Evolutionary conservation across 768 basidiomycete species (phyloP).

Genomic region (Tulasnella sp.): DNA sequence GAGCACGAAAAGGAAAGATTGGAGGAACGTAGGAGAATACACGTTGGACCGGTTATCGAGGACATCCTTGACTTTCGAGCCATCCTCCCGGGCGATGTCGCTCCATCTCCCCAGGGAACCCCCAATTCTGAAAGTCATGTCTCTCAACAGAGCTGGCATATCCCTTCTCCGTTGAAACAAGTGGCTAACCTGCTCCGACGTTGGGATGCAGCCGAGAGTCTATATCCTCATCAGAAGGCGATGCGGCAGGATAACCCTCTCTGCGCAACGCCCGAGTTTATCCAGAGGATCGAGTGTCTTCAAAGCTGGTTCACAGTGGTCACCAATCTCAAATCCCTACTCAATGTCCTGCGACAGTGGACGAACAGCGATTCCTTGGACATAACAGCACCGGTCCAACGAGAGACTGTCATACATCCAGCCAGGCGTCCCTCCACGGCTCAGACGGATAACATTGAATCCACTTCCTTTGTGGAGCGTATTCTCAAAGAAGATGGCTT

Average conservation of each 20-base stretch:
- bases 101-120: too few species aligned
- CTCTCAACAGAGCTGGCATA: too few species aligned
- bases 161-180: conserved; percentile 35
- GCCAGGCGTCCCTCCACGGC: neutral
- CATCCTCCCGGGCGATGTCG: conserved; percentile 27
- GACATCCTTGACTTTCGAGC: conserved; percentile 72
- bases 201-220: conserved; percentile 68
- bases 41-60: conserved; percentile 69
- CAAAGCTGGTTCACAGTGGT: conserved; percentile 88
- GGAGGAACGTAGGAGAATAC: conserved; percentile 70
- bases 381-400: conserved; percentile 52
- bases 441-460: conserved; percentile 37
- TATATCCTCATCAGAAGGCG: conserved; percentile 75
- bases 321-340: conserved; percentile 52
- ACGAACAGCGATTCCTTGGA: conserved; percentile 87
- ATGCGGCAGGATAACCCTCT: conserved; percentile 65
- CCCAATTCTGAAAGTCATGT: too few species aligned
- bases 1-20: conserved; percentile 70
- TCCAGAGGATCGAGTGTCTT: conserved; percentile 75
- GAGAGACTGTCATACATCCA: conserved; percentile 24
- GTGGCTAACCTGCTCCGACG: conserved; percentile 55
- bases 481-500: conserved; percentile 94
- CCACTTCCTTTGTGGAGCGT: conserved; percentile 83
- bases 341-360: too few species aligned
- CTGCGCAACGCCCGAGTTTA: conserved; percentile 53